These are phyloP conservation scores for Solidago caesia DNA, from an alignment of 129 eudicot species.

Conservation along the genomic window DNA sequence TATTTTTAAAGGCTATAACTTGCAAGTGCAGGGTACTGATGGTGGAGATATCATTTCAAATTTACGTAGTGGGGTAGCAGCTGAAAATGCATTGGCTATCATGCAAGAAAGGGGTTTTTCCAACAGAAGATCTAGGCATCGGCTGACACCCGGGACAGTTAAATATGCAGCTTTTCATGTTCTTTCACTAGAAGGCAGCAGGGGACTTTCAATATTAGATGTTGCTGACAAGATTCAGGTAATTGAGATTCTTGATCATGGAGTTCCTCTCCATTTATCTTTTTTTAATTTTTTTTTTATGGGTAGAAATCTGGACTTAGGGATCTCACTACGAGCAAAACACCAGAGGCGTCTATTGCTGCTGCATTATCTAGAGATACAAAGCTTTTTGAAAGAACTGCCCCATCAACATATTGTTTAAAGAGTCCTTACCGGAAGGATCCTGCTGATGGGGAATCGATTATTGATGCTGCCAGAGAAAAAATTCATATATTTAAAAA, in stretches of 20 bases:
- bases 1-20: not conserved
- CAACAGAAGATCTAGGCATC: slow-evolving; percentile 84
- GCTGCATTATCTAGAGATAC: slow-evolving; percentile 96
- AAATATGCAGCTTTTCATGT: slow-evolving; percentile 95
- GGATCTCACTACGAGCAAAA: slow-evolving; percentile 91
- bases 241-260: not conserved
- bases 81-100: slow-evolving; percentile 73
- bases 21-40: slow-evolving; percentile 59
- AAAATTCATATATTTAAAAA: slow-evolving; percentile 61
- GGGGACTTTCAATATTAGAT: slow-evolving; percentile 75
- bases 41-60: slow-evolving; percentile 63
- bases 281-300: not conserved
- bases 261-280: not conserved
- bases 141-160: slow-evolving; percentile 95
- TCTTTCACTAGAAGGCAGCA: slow-evolving; percentile 86
- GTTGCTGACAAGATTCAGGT: slow-evolving; percentile 93
- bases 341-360: slow-evolving; percentile 94
- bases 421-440: slow-evolving; percentile 79
- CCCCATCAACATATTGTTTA: slow-evolving; percentile 91
- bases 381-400: slow-evolving; percentile 94
- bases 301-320: slow-evolving; percentile 82
- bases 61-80: slow-evolving; percentile 81
- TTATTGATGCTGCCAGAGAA: slow-evolving; percentile 71
- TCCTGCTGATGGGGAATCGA: slow-evolving; percentile 63
- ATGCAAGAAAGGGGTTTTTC: slow-evolving; percentile 90